Evolutionary conservation across 495 filamentous ascomycete genomes (phyloP).

Genomic region (Xylaria venustula): DNA sequence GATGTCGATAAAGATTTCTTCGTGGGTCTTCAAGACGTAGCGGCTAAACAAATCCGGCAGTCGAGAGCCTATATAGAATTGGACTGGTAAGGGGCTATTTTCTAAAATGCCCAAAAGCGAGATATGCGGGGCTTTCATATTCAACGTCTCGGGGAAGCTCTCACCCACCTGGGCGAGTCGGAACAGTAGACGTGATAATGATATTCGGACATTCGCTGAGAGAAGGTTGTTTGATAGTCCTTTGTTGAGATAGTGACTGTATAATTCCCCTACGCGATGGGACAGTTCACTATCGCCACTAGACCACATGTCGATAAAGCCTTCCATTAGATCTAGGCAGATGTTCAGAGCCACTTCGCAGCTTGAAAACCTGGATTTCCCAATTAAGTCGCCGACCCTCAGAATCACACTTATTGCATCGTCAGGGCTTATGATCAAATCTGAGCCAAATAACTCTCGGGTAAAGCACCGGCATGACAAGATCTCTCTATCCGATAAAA

Average conservation of each 20-base stretch:
- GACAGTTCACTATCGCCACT: conserved; percentile 53
- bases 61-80: conserved; percentile 66
- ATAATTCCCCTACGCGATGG: conserved; percentile 68
- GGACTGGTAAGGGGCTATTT: conserved; percentile 66
- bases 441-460: conserved; percentile 47
- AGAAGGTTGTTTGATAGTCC: conserved; percentile 61
- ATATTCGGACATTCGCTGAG: conserved; percentile 65
- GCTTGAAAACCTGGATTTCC: conserved; percentile 61
- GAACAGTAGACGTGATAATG: conserved; percentile 65
- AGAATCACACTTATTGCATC: conserved; percentile 46
- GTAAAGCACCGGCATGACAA: conserved; percentile 55
- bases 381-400: conserved; percentile 56
- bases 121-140: conserved; percentile 66
- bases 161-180: conserved; percentile 62
- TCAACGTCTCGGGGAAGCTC: conserved; percentile 55
- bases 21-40: conserved; percentile 75
- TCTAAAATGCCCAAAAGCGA: conserved; percentile 71
- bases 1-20: conserved; percentile 76
- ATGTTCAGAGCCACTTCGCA: conserved; percentile 74
- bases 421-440: conserved; percentile 38
- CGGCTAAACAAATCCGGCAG: conserved; percentile 77
- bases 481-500: conserved; percentile 59
- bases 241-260: conserved; percentile 69
- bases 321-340: conserved; percentile 68
- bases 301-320: conserved; percentile 64